Evolutionary conservation across 164 flowering plant genomes (phyloP), one percentile per base, ranked within the genome.

Genomic region (Magnolia officinalis): DNA sequence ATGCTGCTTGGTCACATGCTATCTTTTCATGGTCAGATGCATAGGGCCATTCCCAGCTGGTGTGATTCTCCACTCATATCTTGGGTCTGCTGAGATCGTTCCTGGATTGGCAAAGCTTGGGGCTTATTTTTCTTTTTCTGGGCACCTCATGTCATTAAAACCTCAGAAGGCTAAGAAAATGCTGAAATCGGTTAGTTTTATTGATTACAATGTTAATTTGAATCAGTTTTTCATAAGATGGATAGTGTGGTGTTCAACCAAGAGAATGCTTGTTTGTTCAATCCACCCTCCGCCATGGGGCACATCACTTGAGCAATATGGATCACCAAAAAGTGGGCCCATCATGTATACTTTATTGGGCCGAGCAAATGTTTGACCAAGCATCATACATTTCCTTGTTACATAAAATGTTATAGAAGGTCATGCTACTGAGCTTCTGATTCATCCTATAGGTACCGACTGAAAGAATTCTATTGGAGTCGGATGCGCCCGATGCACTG

Each of bases 31-130:
- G 13, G 13, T 55, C 61, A 55, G 61, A 76, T 72, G 71, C 19
- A 16, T 77, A 23, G 99, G 99, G 21, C 99, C 99, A 78, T 93
- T 96, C 74, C 98, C 98, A 74, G 84, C 82, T 77, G 99, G 99
- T 50, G 82, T 90, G 49, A 87, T 96, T 78, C 91, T 96, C 59
- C 99, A 96, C 82, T 96, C 99, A 55, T 96, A 85, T 83, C 80
- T 92, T 24, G 99, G 99, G 64, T 94, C 99, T 77, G 98, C 98
- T 69, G 98, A 96, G 84, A 90, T 96, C 92, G 98, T 94, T 78
- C 92, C 94, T 77, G 89, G 82, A 75, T 83, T 94, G 59, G 87
- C 95, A 64, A 86, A 91, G 78, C 91, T 93, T 73, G 99, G 99
- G 71, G 95, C 98, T 79, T 94, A 92, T 81, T 96, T 96, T 85